Percentiles rank a stretch among this genome's conserved stretches.
These are phyloP conservation scores for Aspergillus pseudoviridinutans DNA, from an alignment of 2,329 filamentous ascomycete species.

Conservation along the genomic window DNA sequence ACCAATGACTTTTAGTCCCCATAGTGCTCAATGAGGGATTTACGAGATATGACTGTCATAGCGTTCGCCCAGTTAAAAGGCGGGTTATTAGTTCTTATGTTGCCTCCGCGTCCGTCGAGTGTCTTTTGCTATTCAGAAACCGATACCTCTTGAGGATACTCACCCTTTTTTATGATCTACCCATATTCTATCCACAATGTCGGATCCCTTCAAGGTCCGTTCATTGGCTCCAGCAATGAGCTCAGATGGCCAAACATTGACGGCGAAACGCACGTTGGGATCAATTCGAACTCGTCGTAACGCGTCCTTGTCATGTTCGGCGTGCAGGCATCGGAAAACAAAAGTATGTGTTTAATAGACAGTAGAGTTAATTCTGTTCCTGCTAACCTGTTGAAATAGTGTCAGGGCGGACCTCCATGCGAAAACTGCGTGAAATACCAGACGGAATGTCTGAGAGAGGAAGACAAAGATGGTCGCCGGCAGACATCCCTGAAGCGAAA, in stretches of 20 bases:
- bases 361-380: neutral
- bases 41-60: neutral
- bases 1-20: neutral
- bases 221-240: neutral
- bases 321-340: neutral
- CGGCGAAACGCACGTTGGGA: neutral
- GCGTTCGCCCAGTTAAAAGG: neutral
- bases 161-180: neutral
- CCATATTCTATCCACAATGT: neutral
- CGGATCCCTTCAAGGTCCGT: neutral
- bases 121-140: neutral
- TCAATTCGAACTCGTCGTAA: neutral
- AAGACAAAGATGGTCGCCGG: slow-evolving; percentile 20
- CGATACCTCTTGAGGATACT: neutral
- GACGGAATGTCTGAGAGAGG: slow-evolving; percentile 19
- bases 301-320: neutral
- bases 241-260: neutral
- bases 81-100: neutral
- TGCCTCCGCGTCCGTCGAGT: too few species aligned
- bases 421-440: slow-evolving; percentile 17
- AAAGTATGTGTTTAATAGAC: neutral
- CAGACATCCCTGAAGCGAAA: slow-evolving; percentile 21
- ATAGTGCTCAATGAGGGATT: too few species aligned
- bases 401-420: slow-evolving; percentile 20
- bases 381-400: slow-evolving; percentile 14